A percentile compares a stretch with the other conserved stretches of the same genome.
Evolutionary conservation across 306 rosid genomes (phyloP).

Genomic region (Vigna hirtella): DNA sequence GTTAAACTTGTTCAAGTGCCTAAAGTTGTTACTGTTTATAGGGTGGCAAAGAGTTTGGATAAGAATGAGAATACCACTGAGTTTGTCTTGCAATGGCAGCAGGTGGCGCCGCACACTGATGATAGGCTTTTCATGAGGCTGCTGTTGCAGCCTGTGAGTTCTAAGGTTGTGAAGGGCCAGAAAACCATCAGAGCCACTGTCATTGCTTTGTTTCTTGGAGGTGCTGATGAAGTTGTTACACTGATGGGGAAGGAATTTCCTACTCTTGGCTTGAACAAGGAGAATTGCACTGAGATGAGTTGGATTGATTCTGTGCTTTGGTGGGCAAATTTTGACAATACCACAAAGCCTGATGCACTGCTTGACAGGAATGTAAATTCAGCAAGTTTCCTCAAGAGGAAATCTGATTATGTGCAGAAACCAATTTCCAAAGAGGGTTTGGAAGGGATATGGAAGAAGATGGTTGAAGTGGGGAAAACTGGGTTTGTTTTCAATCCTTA

Average conservation of each 20-base stretch:
- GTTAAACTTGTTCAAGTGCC: constrained; percentile 58
- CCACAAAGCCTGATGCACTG: constrained; percentile 43
- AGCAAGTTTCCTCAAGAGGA: constrained; percentile 47
- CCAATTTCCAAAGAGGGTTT: constrained; percentile 45
- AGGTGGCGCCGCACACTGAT: constrained; percentile 56
- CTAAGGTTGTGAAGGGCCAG: constrained; percentile 48
- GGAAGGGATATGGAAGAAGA: constrained; percentile 51
- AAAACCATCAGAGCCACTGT: constrained; percentile 55
- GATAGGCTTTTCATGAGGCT: constrained; percentile 69
- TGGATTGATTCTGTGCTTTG: constrained; percentile 62
- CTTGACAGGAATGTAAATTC: constrained; percentile 41
- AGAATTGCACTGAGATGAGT: constrained; percentile 57
- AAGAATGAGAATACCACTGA: constrained; percentile 59
- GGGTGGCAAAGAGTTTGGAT: constrained; percentile 50
- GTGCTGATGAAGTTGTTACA: constrained; percentile 49
- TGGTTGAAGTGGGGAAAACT: constrained; percentile 49
- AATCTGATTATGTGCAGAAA: constrained; percentile 60
- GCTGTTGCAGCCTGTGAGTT: constrained; percentile 60
- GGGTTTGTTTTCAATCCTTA: constrained; percentile 60
- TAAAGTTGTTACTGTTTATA: constrained; percentile 60
- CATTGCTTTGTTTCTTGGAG: constrained; percentile 59
- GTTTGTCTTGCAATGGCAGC: constrained; percentile 70
- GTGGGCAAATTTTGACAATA: constrained; percentile 41
- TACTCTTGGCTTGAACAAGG: constrained; percentile 55
- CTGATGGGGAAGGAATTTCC: constrained; percentile 62